A percentile compares a stretch with the other conserved stretches of the same genome.
Evolutionary conservation across 2,329 filamentous ascomycete genomes (phyloP).

Genomic region (Fusarium beomiforme): DNA sequence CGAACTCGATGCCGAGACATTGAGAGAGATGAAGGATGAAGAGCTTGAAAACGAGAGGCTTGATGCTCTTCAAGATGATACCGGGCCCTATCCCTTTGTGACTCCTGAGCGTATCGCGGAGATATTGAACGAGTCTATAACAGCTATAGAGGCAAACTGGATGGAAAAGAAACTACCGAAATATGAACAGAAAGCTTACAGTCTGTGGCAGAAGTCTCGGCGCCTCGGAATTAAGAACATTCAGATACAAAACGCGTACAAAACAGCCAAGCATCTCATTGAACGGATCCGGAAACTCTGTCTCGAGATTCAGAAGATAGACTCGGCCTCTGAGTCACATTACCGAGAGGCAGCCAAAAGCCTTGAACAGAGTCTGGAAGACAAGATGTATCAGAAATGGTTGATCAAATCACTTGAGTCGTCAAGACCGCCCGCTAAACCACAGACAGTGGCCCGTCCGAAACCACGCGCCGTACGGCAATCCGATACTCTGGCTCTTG

Average conservation of each 20-base stretch:
- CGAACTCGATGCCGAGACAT: slow-evolving; percentile 63
- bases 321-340: slow-evolving; percentile 63
- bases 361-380: slow-evolving; percentile 72
- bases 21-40: slow-evolving; percentile 67
- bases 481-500: neutral
- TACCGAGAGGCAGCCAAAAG: slow-evolving; percentile 65
- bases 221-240: slow-evolving; percentile 48
- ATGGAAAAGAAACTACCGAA: slow-evolving; percentile 64
- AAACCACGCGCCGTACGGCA: slow-evolving; percentile 5
- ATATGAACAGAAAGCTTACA: slow-evolving; percentile 65
- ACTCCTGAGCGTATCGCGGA: slow-evolving; percentile 45
- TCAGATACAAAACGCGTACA: slow-evolving; percentile 57
- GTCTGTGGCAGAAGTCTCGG: slow-evolving; percentile 69
- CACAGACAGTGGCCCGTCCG: slow-evolving; percentile 35
- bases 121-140: slow-evolving; percentile 52
- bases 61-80: neutral
- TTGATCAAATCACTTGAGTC: slow-evolving; percentile 57
- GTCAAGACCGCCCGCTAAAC: slow-evolving; percentile 52
- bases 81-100: slow-evolving; percentile 43
- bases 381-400: slow-evolving; percentile 66
- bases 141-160: slow-evolving; percentile 65
- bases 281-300: slow-evolving; percentile 66
- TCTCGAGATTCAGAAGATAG: slow-evolving; percentile 59
- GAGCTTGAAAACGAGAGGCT: slow-evolving; percentile 19
- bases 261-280: slow-evolving; percentile 54